Evolutionary conservation across 371 early-diverging fungal genomes (phyloP).

Genomic region (Mucor velutinosus): DNA sequence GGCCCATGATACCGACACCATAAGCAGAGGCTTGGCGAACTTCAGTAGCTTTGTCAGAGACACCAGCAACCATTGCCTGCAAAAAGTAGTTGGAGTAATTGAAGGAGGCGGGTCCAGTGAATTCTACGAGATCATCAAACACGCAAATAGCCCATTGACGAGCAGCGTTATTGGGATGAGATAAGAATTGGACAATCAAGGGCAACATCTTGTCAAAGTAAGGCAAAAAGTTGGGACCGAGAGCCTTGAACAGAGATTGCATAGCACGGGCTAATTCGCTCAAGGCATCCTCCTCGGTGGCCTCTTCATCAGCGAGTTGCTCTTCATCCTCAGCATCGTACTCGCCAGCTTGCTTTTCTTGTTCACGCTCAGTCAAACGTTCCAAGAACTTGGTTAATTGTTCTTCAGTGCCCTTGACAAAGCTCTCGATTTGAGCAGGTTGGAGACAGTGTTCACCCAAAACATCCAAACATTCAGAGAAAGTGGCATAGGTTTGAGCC

Average conservation of each 20-base stretch:
- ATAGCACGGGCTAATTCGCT: slow-evolving; percentile 77
- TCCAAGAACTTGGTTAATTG: slow-evolving; percentile 74
- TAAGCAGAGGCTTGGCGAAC: slow-evolving; percentile 93
- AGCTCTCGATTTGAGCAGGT: slow-evolving; percentile 62
- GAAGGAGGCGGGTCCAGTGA: slow-evolving; percentile 78
- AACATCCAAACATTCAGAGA: slow-evolving; percentile 72
- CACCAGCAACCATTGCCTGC: slow-evolving; percentile 61
- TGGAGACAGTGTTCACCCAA: slow-evolving; percentile 71
- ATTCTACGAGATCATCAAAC: slow-evolving; percentile 90
- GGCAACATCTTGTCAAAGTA: slow-evolving; percentile 82
- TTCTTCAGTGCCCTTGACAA: slow-evolving; percentile 65
- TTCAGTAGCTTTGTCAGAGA: slow-evolving; percentile 68
- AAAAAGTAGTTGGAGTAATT: slow-evolving; percentile 76
- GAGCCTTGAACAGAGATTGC: slow-evolving; percentile 73
- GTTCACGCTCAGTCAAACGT: slow-evolving; percentile 73
- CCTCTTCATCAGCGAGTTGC: slow-evolving; percentile 78
- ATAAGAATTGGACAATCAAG: slow-evolving; percentile 61
- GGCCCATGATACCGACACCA: slow-evolving; percentile 88
- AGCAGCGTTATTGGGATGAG: slow-evolving; percentile 66
- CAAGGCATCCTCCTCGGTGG: slow-evolving; percentile 79
- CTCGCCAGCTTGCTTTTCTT: slow-evolving; percentile 72
- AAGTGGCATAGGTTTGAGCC: slow-evolving; percentile 74
- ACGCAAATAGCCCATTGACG: slow-evolving; percentile 92
- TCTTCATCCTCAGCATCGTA: slow-evolving; percentile 92
- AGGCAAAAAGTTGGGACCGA: slow-evolving; percentile 73